Conservation (phyloP, 2,329 filamentous ascomycete genomes). For the Colletotrichum sansevieriae region DNA sequence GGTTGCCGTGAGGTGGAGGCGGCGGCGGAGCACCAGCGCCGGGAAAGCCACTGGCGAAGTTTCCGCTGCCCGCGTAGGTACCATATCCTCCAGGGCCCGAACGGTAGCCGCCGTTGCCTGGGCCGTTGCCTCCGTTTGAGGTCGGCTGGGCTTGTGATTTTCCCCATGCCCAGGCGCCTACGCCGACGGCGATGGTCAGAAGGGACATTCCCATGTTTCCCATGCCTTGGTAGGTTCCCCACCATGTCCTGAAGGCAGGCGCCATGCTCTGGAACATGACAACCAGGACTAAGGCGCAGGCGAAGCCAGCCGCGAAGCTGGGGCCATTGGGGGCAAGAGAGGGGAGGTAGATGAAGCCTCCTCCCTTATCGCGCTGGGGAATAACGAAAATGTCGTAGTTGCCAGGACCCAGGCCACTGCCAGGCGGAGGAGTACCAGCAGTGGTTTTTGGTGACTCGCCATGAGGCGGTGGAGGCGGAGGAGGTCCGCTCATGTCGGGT, state of each 20-base stretch:
- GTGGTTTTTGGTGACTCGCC: slow-evolving; percentile 80
- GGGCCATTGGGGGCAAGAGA: slow-evolving; percentile 88
- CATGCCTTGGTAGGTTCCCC: slow-evolving; percentile 76
- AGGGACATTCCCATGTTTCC: slow-evolving; percentile 81
- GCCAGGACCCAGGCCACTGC: slow-evolving; percentile 80
- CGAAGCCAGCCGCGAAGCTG: slow-evolving; percentile 90
- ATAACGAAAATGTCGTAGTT: slow-evolving; percentile 99
- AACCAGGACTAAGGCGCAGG: slow-evolving; percentile 79
- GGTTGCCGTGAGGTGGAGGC: slow-evolving; percentile 42
- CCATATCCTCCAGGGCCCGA: slow-evolving; percentile 37
- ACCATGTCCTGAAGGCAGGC: slow-evolving; percentile 81
- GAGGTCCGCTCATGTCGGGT: slow-evolving; percentile 68
- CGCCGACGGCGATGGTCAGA: slow-evolving; percentile 78
- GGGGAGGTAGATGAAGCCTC: slow-evolving; percentile 94
- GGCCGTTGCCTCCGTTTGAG: slow-evolving; percentile 36
- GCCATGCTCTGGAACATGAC: slow-evolving; percentile 79
- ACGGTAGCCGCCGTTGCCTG: slow-evolving; percentile 25
- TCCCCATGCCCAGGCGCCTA: slow-evolving; percentile 78
- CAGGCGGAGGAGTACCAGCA: slow-evolving; percentile 59
- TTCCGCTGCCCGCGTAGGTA: slow-evolving; percentile 31
- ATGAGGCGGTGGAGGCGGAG: slow-evolving; percentile 89
- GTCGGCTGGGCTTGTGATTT: slow-evolving; percentile 50
- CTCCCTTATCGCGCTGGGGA: slow-evolving; percentile 88
- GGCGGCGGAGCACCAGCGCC: slow-evolving; percentile 41
- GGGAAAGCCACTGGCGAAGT: slow-evolving; percentile 37